A percentile compares a stretch with the other conserved stretches of the same genome.
Evolutionary conservation across 306 rosid genomes (phyloP).

Genomic region (Pachyrhizus erosus): DNA sequence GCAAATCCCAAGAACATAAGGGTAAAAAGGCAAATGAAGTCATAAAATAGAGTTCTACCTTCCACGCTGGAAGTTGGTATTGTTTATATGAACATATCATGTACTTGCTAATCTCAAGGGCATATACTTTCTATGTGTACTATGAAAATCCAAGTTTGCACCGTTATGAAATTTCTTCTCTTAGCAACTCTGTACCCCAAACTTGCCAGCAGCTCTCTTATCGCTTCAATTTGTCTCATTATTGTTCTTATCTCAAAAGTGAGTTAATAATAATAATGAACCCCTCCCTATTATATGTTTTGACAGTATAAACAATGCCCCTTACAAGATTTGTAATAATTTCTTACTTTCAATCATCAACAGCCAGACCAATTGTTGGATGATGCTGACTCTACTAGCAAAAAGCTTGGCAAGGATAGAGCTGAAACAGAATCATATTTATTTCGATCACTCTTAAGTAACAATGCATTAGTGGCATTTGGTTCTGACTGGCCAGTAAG

Average conservation of each 20-base stretch:
- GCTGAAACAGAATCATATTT: slow-evolving; percentile 77
- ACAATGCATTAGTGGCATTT: slow-evolving; percentile 65
- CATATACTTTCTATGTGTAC: not conserved
- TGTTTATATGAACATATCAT: not conserved
- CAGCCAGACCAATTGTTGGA: slow-evolving; percentile 86
- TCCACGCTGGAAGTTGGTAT: not conserved
- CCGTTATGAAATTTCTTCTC: slow-evolving; percentile 1
- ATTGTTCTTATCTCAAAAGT: not conserved
- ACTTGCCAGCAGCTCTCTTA: not conserved
- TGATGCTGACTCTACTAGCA: slow-evolving; percentile 65
- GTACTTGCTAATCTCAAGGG: not conserved
- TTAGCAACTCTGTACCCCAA: not conserved
- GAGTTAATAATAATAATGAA: slow-evolving; percentile 3
- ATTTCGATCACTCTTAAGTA: slow-evolving; percentile 63
- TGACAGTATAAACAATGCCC: slow-evolving; percentile 1
- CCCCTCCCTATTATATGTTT: not conserved
- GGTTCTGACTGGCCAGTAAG: slow-evolving; percentile 97
- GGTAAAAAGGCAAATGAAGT: not conserved
- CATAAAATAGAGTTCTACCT: not conserved
- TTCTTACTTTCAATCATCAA: slow-evolving; percentile 40
- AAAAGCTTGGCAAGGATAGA: slow-evolving; percentile 83
- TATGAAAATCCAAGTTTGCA: slow-evolving; percentile 22
- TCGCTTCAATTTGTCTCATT: not conserved
- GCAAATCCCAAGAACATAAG: slow-evolving; percentile 9
- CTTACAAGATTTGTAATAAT: slow-evolving; percentile 3